Evolutionary conservation across 768 basidiomycete species (phyloP).

Genomic region (Auricularia heimuer): DNA sequence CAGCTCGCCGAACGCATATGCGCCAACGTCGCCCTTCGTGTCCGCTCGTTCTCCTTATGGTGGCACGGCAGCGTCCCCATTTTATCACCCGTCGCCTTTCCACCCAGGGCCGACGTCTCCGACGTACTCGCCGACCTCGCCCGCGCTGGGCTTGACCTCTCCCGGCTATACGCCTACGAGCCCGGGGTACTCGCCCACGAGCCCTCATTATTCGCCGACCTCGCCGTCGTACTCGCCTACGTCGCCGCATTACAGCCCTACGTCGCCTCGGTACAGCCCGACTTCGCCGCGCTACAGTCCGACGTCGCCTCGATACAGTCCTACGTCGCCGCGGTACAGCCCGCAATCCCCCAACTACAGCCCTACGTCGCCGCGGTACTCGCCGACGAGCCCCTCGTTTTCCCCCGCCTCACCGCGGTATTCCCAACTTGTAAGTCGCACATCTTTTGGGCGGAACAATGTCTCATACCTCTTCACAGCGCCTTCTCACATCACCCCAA

Average conservation of each 20-base stretch:
- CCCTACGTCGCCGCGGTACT: conserved; percentile 59
- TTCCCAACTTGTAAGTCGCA: conserved; percentile 50
- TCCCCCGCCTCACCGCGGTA: conserved; percentile 9
- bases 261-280: conserved; percentile 84
- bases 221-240: conserved; percentile 81
- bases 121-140: conserved; percentile 83
- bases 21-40: conserved; percentile 84
- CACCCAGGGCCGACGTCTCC: conserved; percentile 59
- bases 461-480: conserved; percentile 30
- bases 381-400: conserved; percentile 8
- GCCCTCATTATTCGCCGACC: conserved; percentile 78
- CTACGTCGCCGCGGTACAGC: conserved; percentile 69
- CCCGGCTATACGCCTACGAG: conserved; percentile 31
- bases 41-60: conserved; percentile 68
- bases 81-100: conserved; percentile 21
- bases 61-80: conserved; percentile 52
- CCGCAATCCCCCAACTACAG: conserved; percentile 88
- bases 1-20: conserved; percentile 81
- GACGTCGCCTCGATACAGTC: conserved; percentile 84
- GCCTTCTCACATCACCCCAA: conserved; percentile 74
- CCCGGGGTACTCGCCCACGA: conserved; percentile 46
- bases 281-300: conserved; percentile 87
- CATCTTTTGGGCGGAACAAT: background rate
- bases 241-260: conserved; percentile 76
- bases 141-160: conserved; percentile 70